phyloP scores from a whole-genome alignment of 2,329 filamentous ascomycete genomes.

The Fusarium burgessii region DNA sequence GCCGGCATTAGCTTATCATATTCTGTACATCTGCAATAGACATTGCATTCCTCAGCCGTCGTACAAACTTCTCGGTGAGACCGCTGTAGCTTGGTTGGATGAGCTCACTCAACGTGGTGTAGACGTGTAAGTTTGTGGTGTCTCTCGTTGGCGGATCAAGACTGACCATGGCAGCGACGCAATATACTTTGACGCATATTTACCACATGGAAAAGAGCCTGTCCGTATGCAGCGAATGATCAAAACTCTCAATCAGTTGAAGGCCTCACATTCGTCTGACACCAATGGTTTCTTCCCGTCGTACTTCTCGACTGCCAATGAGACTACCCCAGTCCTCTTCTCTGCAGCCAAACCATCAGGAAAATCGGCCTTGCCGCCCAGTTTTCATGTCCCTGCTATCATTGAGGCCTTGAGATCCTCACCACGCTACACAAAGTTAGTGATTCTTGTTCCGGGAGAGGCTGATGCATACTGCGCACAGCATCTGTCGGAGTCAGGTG shows the following conservation, averaged over 20 bases:
- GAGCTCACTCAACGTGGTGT: slow-evolving; percentile 66
- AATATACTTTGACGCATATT: slow-evolving; percentile 88
- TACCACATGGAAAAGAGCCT: slow-evolving; percentile 75
- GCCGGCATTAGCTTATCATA: slow-evolving; percentile 80
- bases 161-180: slow-evolving; percentile 55
- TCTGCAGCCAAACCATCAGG: slow-evolving; percentile 33
- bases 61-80: slow-evolving; percentile 71
- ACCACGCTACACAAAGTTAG: slow-evolving; percentile 55
- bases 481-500: slow-evolving; percentile 65
- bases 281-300: slow-evolving; percentile 43
- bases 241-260: slow-evolving; percentile 67
- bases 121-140: slow-evolving; percentile 65
- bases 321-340: slow-evolving; percentile 42
- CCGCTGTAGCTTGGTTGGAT: slow-evolving; percentile 72
- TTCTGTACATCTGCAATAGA: slow-evolving; percentile 68
- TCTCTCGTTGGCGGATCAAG: neutral
- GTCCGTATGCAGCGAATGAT: slow-evolving; percentile 72
- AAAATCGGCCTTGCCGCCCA: slow-evolving; percentile 60
- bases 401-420: slow-evolving; percentile 74
- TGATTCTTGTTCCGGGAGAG: slow-evolving; percentile 80
- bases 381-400: slow-evolving; percentile 83
- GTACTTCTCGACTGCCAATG: slow-evolving; percentile 32
- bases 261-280: slow-evolving; percentile 56
- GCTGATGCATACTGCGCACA: slow-evolving; percentile 85
- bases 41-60: slow-evolving; percentile 68